Conservation (phyloP, 169 alveolate genomes). For the Prorocentrum cordatum region DNA sequence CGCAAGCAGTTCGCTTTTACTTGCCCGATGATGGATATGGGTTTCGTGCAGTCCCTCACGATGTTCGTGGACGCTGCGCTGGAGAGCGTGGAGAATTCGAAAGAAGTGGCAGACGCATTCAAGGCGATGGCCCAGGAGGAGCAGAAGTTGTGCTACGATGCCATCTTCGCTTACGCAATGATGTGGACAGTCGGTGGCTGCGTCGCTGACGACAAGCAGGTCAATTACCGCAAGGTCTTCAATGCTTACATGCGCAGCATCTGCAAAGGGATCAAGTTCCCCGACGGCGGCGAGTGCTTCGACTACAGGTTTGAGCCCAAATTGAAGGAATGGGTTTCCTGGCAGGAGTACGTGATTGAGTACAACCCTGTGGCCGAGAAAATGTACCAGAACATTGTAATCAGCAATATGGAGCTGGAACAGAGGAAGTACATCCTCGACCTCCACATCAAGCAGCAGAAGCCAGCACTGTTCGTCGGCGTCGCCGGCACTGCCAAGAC, state of each 20-base stretch:
- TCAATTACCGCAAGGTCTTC: constrained; percentile 76
- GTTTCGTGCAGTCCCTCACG: constrained; percentile 82
- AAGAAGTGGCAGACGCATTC: constrained; percentile 76
- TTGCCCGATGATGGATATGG: constrained; percentile 84
- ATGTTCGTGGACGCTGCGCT: constrained; percentile 83
- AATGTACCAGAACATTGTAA: constrained; percentile 76
- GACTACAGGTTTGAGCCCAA: constrained; percentile 85
- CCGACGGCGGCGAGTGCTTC: constrained; percentile 87
- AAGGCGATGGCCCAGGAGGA: constrained; percentile 80
- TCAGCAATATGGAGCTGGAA: constrained; percentile 74
- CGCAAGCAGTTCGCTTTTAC: constrained; percentile 79
- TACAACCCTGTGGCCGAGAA: constrained; percentile 75
- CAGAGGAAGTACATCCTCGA: constrained; percentile 76
- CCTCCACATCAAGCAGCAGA: constrained; percentile 77
- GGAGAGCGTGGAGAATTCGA: constrained; percentile 76
- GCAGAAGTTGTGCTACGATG: constrained; percentile 85
- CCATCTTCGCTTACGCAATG: constrained; percentile 86
- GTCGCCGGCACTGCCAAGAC: constrained; percentile 84
- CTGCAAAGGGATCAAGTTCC: constrained; percentile 86
- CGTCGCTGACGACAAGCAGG: constrained; percentile 84
- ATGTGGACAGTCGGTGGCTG: constrained; percentile 96
- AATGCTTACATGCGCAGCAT: constrained; percentile 75
- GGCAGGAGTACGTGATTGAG: constrained; percentile 76
- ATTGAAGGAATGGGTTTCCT: constrained; percentile 75
- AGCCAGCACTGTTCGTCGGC: constrained; percentile 81